Percentiles rank a stretch among this genome's conserved stretches.
Conservation (phyloP, 495 filamentous ascomycete species). For the Rhypophila decipiens region DNA sequence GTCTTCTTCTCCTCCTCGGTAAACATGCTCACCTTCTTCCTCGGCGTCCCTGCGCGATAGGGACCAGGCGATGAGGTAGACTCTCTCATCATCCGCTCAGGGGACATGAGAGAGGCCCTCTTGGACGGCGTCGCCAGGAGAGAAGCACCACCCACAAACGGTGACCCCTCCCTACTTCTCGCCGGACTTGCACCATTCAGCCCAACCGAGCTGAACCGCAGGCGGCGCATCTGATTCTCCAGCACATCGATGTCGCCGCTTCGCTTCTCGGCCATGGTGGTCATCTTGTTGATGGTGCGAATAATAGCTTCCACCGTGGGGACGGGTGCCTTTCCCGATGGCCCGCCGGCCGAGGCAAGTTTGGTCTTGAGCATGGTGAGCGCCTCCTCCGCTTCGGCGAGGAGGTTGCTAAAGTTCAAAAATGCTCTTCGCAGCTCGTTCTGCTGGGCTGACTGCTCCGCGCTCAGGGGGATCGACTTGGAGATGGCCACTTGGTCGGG, state of each 20-base stretch:
- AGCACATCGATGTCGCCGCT: constrained; percentile 84
- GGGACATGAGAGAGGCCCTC: constrained; percentile 49
- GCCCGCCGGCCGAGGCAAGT: constrained; percentile 52
- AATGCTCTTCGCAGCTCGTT: constrained; percentile 70
- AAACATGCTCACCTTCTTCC: constrained; percentile 53
- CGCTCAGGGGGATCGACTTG: constrained; percentile 64
- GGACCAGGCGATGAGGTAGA: constrained; percentile 40
- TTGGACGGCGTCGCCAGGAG: constrained; percentile 45
- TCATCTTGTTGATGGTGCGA: constrained; percentile 88
- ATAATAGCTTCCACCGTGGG: constrained; percentile 90
- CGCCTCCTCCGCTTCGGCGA: constrained; percentile 73
- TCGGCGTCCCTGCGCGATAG: constrained; percentile 32
- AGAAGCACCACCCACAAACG: constrained; percentile 27
- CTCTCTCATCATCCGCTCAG: constrained; percentile 44
- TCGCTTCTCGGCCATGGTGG: constrained; percentile 77
- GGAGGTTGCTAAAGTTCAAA: constrained; percentile 59
- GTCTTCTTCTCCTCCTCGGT: constrained; percentile 41
- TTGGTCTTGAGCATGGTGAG: constrained; percentile 77
- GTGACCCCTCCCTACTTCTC: constrained; percentile 52
- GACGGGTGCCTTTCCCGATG: constrained; percentile 35
- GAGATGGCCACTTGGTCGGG: constrained; percentile 54
- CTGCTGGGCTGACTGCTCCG: constrained; percentile 75
- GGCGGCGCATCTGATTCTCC: constrained; percentile 71
- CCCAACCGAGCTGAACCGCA: constrained; percentile 50
- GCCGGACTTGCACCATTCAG: constrained; percentile 14